Evolutionary conservation across 306 rosid genomes (phyloP), one percentile per base, ranked within the genome.

Genomic region (Vigna mungo): DNA sequence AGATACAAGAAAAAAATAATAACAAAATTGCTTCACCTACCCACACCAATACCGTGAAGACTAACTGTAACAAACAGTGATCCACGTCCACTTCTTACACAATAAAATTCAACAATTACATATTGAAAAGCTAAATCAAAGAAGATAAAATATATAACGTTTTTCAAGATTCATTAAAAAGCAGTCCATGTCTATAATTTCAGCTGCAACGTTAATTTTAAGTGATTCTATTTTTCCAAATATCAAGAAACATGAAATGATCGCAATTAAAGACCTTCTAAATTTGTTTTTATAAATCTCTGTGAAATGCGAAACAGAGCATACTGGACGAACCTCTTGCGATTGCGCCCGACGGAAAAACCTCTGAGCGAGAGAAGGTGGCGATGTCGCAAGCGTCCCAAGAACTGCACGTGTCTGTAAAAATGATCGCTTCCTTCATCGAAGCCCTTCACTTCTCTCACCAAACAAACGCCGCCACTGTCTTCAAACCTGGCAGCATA

Each of bases 341-440:
- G 85, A 34, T 87, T 86, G 46, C 76, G 85, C 18, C 88, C 91
- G 0, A 55, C 25, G 55, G 93, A 94, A 76, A 90, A 94, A 51
- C 96, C 98, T 71, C 78, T 87, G 51, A 92, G 96, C 21, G 90
- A 84, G 56, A 94, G 96, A 82, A 94, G 88, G 80, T 94, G 98
- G 60, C 97, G 97, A 80, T 94, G 98, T 81, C 90, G 97, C 90
- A 94, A 84, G 37, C 92, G 90, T 48, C 92, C 94, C 78, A 94
- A 82, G 81, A 87, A 89, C 67, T 94, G 96, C 41, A 94, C 91
- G 75, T 94, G 89, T 41, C 82, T 83, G 79, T 46, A 83, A 85
- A 94, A 94, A 72, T 32, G 76, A 39, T 85, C 88, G 37, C 83
- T 77, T 58, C 64, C 84, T 70, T 85, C 88, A 53, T 78, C 83